Base-by-base conservation (phyloP, 2,329 filamentous ascomycete genomes). In the Fusarium buxicola region DNA sequence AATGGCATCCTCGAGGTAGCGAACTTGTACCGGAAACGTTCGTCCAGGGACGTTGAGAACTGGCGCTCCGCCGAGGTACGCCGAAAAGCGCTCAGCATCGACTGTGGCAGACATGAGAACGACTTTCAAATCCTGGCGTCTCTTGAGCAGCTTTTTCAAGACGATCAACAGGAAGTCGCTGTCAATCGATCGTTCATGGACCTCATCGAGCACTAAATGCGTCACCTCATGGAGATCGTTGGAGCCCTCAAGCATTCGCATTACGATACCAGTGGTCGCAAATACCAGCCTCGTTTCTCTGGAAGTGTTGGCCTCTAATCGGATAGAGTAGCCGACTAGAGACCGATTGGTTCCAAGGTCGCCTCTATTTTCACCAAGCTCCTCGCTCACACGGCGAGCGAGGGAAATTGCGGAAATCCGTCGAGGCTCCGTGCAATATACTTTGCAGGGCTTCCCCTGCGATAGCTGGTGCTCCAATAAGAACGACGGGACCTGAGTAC, bases 21-120 rank as follows among this genome's bases (percentile, higher is more conserved):
- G 89, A 32, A 94, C 92, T 68, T 92, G 84, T 3, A 99, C 95
- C 0, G 95, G 94, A 72, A 96, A 99, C 0, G 94, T 98, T 41
- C 95, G 87, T 1, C 95, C 95, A 3, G 95, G 95, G 12, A 99
- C 92, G 58, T 91, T 93, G 50, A 99, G 81, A 35, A 98, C 88
- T 0, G 94, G 94, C 1, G 94, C 94, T 5, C 89, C 88, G 52
- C 89, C 89, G 2, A 99, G 84, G 72, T 98, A 99, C 10, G 87
- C 86, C 1, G 95, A 97, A 74, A 99, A 97, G 13, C 89, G 89
- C 58, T 94, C 89, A 0, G 95, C 92, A 75, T 99, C 92, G 8
- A 99, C 92, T 1, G 95, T 99, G 10, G 95, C 95, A 66, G 94
- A 98, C 95, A 99, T 99, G 43, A 99, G 84, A 32, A 99, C 85